These are phyloP conservation scores for Sporothrix euskadiensis DNA, from an alignment of 2,329 filamentous ascomycete genomes.

Conservation along the genomic window DNA sequence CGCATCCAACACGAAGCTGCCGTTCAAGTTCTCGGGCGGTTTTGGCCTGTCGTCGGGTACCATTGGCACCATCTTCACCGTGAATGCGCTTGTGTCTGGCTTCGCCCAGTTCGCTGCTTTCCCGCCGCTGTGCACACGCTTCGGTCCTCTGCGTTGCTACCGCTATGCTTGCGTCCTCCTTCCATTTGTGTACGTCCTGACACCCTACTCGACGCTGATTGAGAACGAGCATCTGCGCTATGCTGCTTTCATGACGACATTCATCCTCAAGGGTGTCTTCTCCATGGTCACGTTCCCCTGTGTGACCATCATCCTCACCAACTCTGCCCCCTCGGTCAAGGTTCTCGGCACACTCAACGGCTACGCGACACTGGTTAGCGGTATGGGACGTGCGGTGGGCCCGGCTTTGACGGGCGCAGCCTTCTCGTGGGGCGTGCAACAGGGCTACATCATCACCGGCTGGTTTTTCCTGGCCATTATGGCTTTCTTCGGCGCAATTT, in stretches of 20 bases:
- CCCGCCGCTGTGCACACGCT: slow-evolving; percentile 69
- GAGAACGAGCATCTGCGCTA: slow-evolving; percentile 53
- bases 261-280: slow-evolving; percentile 72
- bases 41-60: slow-evolving; percentile 71
- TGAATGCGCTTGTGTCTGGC: slow-evolving; percentile 78
- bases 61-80: slow-evolving; percentile 83
- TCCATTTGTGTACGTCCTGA: slow-evolving; percentile 76
- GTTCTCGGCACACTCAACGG: slow-evolving; percentile 89
- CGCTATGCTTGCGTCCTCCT: slow-evolving; percentile 64
- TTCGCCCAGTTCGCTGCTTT: slow-evolving; percentile 85
- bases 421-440: slow-evolving; percentile 74
- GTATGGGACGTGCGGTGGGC: slow-evolving; percentile 75
- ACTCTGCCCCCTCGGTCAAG: slow-evolving; percentile 72
- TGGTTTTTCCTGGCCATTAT: slow-evolving; percentile 76
- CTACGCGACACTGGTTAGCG: slow-evolving; percentile 79
- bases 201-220: slow-evolving; percentile 75
- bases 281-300: slow-evolving; percentile 88
- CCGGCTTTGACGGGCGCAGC: slow-evolving; percentile 71
- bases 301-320: slow-evolving; percentile 85
- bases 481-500: slow-evolving; percentile 65
- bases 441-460: slow-evolving; percentile 73
- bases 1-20: slow-evolving; percentile 61
- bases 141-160: slow-evolving; percentile 74
- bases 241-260: slow-evolving; percentile 62
- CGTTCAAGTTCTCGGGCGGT: slow-evolving; percentile 79